These are phyloP conservation scores for Rhodosporidiobolus sp. DNA, from an alignment of 768 basidiomycete species.

Conservation along the genomic window DNA sequence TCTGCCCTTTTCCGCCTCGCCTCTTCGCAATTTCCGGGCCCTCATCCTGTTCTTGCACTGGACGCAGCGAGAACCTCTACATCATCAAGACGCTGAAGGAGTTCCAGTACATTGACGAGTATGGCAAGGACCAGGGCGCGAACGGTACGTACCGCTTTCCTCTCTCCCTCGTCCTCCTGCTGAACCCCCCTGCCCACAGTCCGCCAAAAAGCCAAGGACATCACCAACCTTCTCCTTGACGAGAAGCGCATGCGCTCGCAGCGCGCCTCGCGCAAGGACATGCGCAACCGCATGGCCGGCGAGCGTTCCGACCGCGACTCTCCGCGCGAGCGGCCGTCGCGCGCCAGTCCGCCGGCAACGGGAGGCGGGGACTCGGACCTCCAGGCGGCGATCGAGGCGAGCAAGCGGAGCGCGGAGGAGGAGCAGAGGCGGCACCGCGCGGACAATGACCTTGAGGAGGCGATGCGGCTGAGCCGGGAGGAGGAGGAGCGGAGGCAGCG, in stretches of 20 bases:
- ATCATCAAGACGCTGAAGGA: conserved; percentile 98
- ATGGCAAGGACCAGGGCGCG: conserved; percentile 95
- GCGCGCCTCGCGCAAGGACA: conserved; percentile 73
- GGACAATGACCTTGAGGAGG: conserved; percentile 78
- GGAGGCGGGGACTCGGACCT: conserved; percentile 75
- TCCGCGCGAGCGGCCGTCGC: conserved; percentile 30
- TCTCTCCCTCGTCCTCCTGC: neutral
- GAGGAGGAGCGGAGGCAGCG: conserved; percentile 76
- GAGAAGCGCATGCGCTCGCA: conserved; percentile 79
- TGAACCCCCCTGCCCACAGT: conserved; percentile 51
- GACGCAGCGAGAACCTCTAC: conserved; percentile 78
- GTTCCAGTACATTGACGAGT: conserved; percentile 94
- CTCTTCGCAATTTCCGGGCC: neutral
- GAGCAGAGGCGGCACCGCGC: conserved; percentile 55
- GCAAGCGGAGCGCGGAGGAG: conserved; percentile 73
- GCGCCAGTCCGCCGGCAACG: conserved; percentile 20
- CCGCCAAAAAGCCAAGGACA: conserved; percentile 95
- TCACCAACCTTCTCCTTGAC: conserved; percentile 87
- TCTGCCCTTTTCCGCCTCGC: neutral
- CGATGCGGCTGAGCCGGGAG: conserved; percentile 80
- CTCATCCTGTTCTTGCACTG: neutral
- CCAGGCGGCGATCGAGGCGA: conserved; percentile 80
- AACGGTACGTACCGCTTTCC: conserved; percentile 53
- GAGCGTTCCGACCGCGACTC: conserved; percentile 49
- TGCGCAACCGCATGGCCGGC: conserved; percentile 85